phyloP scores from a whole-genome alignment of 2,329 filamentous ascomycete genomes.

The Fusarium drepaniforme region DNA sequence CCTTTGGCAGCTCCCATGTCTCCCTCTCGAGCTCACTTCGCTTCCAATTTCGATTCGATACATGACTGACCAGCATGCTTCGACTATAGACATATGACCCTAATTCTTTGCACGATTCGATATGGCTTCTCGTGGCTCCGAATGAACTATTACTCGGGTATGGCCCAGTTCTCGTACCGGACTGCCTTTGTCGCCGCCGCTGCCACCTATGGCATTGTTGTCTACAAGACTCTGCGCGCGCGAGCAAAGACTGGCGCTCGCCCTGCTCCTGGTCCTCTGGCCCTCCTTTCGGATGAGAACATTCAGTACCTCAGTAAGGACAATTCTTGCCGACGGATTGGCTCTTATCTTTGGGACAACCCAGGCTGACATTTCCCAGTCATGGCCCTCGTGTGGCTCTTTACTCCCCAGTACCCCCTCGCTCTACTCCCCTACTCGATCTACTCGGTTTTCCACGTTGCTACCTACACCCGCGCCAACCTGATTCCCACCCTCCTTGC shows the following conservation, averaged over 20 bases:
- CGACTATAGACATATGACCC: conserved; percentile 78
- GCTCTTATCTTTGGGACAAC: not conserved
- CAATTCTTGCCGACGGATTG: not conserved
- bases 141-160: conserved; percentile 85
- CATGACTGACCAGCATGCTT: conserved; percentile 26
- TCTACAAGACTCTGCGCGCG: conserved; percentile 96
- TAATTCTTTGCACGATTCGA: conserved; percentile 85
- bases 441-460: conserved; percentile 98
- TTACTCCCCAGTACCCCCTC: conserved; percentile 88
- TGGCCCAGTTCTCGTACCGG: conserved; percentile 89
- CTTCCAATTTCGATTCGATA: conserved; percentile 1
- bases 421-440: conserved; percentile 94
- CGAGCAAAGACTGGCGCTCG: conserved; percentile 80
- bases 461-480: conserved; percentile 95
- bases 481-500: conserved; percentile 89
- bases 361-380: conserved; percentile 61
- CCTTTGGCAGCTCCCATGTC: conserved; percentile 7
- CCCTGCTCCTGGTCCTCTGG: conserved; percentile 69
- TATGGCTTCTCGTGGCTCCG: conserved; percentile 89
- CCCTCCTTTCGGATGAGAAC: conserved; percentile 89
- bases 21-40: conserved; percentile 3
- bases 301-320: conserved; percentile 93
- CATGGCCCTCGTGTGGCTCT: conserved; percentile 96
- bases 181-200: conserved; percentile 90
- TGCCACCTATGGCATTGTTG: conserved; percentile 95